Conservation (phyloP, 352 stramenopile genomes). For the Phytophthora tentaculata region DNA sequence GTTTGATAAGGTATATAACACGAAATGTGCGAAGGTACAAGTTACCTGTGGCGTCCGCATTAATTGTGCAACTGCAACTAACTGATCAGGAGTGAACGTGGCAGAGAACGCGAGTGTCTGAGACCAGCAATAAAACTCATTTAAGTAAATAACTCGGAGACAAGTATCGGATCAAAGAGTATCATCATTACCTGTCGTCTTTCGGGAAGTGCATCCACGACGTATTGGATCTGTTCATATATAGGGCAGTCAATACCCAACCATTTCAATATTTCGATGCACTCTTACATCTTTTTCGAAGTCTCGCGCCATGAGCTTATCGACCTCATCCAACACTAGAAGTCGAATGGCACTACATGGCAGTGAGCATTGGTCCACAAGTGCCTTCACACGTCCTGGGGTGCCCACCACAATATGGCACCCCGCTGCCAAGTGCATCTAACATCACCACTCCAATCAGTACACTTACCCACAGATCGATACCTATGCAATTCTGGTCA, state of each 20-base stretch:
- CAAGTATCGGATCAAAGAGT: background rate
- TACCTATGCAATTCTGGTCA: constrained; percentile 8
- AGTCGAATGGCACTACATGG: constrained; percentile 57
- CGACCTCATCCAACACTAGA: constrained; percentile 82
- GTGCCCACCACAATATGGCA: constrained; percentile 79
- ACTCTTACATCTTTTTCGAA: constrained; percentile 65
- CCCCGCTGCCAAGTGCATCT: constrained; percentile 47
- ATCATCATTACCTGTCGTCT: constrained; percentile 55
- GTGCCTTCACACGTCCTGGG: constrained; percentile 70
- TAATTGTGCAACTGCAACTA: constrained; percentile 48
- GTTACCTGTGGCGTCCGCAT: constrained; percentile 73
- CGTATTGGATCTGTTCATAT: constrained; percentile 63
- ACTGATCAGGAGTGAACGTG: constrained; percentile 77
- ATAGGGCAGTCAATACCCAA: background rate
- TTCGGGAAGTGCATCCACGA: constrained; percentile 58
- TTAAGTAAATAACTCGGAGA: background rate
- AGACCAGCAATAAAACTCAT: constrained; percentile 4
- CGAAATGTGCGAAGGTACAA: too few relatives aligned
- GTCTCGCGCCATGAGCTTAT: constrained; percentile 76
- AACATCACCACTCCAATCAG: constrained; percentile 3
- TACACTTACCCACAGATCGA: background rate
- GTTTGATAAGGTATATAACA: background rate
- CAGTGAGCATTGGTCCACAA: constrained; percentile 66
- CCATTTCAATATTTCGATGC: background rate
- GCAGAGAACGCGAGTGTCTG: constrained; percentile 82